Conservation (phyloP, 306 rosid genomes). For the Sindora glabra region DNA sequence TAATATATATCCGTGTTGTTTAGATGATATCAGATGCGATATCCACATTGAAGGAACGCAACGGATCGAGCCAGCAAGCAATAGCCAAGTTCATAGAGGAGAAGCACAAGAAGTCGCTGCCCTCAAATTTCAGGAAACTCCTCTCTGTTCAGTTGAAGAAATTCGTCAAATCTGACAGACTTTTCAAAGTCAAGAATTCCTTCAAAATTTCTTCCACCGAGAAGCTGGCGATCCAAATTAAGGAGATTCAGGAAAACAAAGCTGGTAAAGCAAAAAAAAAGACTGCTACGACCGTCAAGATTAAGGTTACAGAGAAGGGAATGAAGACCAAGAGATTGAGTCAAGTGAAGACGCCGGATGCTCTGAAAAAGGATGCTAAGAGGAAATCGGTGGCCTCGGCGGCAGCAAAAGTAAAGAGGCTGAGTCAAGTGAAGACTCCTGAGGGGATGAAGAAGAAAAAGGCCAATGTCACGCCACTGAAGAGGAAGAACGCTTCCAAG, state of each 20-base stretch:
- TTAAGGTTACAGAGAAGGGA: background rate
- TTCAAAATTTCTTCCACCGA: constrained; percentile 13
- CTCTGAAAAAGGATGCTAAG: background rate
- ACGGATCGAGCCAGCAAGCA: constrained; percentile 26
- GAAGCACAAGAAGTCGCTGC: constrained; percentile 14
- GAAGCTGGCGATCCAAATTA: background rate
- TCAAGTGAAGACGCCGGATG: constrained; percentile 21
- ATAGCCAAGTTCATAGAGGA: constrained; percentile 21
- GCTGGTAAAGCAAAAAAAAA: background rate
- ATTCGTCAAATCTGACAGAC: constrained; percentile 23
- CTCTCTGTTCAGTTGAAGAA: constrained; percentile 23
- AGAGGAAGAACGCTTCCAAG: no score
- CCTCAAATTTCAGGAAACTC: constrained; percentile 14
- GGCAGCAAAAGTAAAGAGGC: constrained; percentile 9
- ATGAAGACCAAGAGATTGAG: constrained; percentile 25
- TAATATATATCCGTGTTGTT: background rate
- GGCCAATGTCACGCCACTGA: no score
- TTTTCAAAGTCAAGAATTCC: constrained; percentile 25
- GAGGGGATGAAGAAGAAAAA: no score
- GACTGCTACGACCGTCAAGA: no score
- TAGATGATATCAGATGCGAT: constrained; percentile 26
- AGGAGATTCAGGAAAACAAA: background rate
- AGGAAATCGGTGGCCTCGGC: background rate
- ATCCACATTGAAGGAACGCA: constrained; percentile 15
- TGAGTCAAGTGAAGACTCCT: constrained; percentile 22